Evolutionary conservation across 257 asterid genomes (phyloP).

Genomic region (Fraxinus quadrangulata): DNA sequence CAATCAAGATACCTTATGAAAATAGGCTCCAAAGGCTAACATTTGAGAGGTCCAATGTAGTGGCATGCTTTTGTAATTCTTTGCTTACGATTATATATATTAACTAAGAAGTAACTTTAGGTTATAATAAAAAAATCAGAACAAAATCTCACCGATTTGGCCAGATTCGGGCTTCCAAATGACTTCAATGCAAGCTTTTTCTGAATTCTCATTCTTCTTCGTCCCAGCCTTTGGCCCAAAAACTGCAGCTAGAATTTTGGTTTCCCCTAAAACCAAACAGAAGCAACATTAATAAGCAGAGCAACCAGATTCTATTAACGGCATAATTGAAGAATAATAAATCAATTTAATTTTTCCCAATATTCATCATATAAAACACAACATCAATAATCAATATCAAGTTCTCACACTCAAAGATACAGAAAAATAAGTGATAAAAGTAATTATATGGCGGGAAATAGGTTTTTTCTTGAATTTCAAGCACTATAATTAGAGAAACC

Average conservation of each 20-base stretch:
- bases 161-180: conserved; percentile 77
- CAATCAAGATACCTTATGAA: not conserved
- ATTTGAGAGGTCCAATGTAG: not conserved
- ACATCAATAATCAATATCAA: not conserved
- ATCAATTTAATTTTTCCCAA: not conserved
- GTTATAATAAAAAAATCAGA: not conserved
- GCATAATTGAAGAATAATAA: not conserved
- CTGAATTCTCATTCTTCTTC: conserved; percentile 90
- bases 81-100: not conserved
- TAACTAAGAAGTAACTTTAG: not conserved
- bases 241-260: conserved; percentile 94
- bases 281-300: conserved; percentile 3
- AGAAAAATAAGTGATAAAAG: not conserved
- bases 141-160: conserved; percentile 11
- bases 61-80: not conserved
- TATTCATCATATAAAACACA: not conserved
- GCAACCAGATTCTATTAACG: not conserved
- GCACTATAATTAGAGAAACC: not conserved
- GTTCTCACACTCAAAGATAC: not conserved
- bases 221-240: conserved; percentile 95
- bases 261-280: conserved; percentile 66
- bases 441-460: not conserved
- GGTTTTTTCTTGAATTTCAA: not conserved
- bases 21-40: not conserved
- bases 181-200: conserved; percentile 82